Percentiles rank a stretch among this genome's conserved stretches.
These are phyloP conservation scores for Aureobasidium sp. DNA, from an alignment of 2,329 filamentous ascomycete genomes.

Conservation along the genomic window DNA sequence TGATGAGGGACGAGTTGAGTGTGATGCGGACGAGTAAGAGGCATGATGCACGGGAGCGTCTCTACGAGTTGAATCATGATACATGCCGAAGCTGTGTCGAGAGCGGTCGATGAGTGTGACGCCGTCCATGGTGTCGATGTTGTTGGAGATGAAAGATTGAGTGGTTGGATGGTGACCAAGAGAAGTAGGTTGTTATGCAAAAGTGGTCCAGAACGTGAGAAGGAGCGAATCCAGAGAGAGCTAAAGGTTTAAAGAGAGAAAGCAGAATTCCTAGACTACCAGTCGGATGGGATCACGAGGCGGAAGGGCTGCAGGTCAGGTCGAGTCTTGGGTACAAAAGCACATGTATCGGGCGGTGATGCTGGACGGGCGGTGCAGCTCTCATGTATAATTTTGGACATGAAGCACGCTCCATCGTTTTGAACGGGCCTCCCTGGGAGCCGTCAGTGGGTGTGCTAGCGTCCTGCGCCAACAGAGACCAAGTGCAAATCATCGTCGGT, in stretches of 20 bases:
- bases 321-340: conserved; percentile 8
- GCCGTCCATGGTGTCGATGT: conserved; percentile 1
- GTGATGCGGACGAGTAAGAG: conserved; percentile 2
- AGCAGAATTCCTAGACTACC: background rate
- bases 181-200: background rate
- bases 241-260: background rate
- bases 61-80: conserved; percentile 6
- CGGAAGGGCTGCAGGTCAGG: conserved; percentile 12
- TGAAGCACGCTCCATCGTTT: conserved; percentile 14
- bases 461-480: conserved; percentile 14
- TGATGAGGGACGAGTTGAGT: background rate
- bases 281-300: conserved; percentile 8
- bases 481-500: conserved; percentile 14
- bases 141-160: background rate
- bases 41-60: conserved; percentile 3
- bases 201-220: background rate
- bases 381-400: conserved; percentile 15
- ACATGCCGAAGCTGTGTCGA: conserved; percentile 9
- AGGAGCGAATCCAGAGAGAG: background rate
- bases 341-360: conserved; percentile 4
- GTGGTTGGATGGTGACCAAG: background rate
- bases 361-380: conserved; percentile 12
- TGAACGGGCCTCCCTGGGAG: conserved; percentile 11
- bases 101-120: background rate
- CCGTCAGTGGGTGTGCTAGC: conserved; percentile 14